Evolutionary conservation across 2,329 filamentous ascomycete genomes (phyloP).

Genomic region (Penicillium sp.): DNA sequence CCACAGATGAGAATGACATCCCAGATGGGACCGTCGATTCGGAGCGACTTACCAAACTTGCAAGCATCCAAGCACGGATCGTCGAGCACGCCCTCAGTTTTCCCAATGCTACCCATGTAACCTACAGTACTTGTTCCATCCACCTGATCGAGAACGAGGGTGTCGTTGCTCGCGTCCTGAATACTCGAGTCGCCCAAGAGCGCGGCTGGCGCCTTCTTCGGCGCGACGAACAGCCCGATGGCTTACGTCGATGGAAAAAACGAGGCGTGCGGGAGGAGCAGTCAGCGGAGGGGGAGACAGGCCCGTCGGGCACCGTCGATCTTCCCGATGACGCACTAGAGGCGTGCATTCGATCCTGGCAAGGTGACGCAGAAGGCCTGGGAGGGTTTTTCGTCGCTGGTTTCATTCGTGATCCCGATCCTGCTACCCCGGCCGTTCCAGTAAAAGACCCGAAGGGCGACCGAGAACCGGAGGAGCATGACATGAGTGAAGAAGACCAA

Average conservation of each 20-base stretch:
- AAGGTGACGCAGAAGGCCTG: constrained; percentile 74
- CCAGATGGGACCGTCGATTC: constrained; percentile 50
- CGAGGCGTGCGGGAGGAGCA: constrained; percentile 53
- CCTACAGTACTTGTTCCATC: constrained; percentile 91
- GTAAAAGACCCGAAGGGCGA: constrained; percentile 9
- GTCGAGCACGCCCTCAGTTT: constrained; percentile 82
- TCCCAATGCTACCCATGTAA: constrained; percentile 68
- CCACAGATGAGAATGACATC: constrained; percentile 39
- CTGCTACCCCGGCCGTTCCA: constrained; percentile 19
- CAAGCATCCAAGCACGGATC: constrained; percentile 76
- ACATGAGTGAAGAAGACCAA: constrained; percentile 15
- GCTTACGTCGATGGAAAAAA: constrained; percentile 71
- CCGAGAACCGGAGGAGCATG: constrained; percentile 16
- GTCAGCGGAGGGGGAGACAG: constrained; percentile 4
- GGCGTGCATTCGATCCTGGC: constrained; percentile 75
- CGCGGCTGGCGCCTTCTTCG: constrained; percentile 74
- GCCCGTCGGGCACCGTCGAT: constrained; percentile 18
- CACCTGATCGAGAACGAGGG: constrained; percentile 84
- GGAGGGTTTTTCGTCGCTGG: constrained; percentile 97
- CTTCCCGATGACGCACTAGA: constrained; percentile 55
- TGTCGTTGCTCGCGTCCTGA: constrained; percentile 70
- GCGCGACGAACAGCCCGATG: constrained; percentile 68
- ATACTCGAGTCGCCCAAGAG: constrained; percentile 61
- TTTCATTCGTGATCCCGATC: constrained; percentile 62
- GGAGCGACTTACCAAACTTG: constrained; percentile 67